Evolutionary conservation across 768 basidiomycete species (phyloP).

Genomic region (Mycena alexandri): DNA sequence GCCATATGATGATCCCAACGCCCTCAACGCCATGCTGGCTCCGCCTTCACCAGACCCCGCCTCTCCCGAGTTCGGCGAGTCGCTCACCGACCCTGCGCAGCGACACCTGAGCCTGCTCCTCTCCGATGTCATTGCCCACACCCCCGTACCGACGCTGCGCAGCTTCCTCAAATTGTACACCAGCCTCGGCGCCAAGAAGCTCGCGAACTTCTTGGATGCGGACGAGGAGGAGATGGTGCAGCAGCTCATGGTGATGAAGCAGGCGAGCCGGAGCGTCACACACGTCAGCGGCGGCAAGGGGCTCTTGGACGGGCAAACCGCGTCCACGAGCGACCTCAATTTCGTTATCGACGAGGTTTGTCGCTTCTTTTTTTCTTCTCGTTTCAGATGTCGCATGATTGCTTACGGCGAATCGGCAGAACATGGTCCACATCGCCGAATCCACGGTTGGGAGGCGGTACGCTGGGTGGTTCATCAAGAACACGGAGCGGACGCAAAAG

Average conservation of each 20-base stretch:
- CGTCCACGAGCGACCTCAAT: conserved; percentile 93
- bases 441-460: conserved; percentile 94
- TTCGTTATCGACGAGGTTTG: conserved; percentile 93
- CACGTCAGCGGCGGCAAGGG: conserved; percentile 71
- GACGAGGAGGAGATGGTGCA: conserved; percentile 96
- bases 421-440: conserved; percentile 97
- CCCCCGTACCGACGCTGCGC: conserved; percentile 85
- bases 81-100: conserved; percentile 77
- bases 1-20: conserved; percentile 85
- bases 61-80: conserved; percentile 45
- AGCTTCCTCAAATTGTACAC: conserved; percentile 97
- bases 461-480: conserved; percentile 98
- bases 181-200: conserved; percentile 90
- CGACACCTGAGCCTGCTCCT: conserved; percentile 91
- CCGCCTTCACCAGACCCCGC: conserved; percentile 54
- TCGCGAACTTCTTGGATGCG: conserved; percentile 90
- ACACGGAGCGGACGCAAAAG: conserved; percentile 91
- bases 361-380: conserved; percentile 24
- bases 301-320: conserved; percentile 87
- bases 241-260: conserved; percentile 98
- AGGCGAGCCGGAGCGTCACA: conserved; percentile 82
- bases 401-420: conserved; percentile 58
- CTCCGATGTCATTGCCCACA: conserved; percentile 79
- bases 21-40: conserved; percentile 64
- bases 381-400: neutral